Conservation (phyloP, 2,329 filamentous ascomycete species). For the Talaromyces sp. region DNA sequence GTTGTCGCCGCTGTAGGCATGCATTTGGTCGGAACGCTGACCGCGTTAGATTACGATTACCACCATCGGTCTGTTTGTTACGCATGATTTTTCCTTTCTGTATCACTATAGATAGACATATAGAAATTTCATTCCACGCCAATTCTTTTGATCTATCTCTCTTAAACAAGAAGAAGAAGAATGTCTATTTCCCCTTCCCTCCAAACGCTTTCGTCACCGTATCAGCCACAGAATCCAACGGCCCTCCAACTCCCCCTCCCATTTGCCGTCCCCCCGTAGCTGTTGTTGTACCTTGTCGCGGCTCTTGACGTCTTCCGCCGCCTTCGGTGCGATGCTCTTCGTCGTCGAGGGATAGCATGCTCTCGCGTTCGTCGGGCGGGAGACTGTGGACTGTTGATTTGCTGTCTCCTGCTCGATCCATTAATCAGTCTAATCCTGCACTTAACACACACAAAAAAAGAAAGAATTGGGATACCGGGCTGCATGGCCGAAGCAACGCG, state of each 20-base stretch:
- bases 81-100: background rate
- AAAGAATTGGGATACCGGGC: background rate
- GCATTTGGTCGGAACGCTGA: conserved; percentile 34
- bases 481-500: conserved; percentile 3
- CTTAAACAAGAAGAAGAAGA: background rate
- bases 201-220: conserved; percentile 21
- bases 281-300: background rate
- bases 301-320: background rate
- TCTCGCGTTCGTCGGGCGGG: conserved; percentile 6
- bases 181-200: conserved; percentile 14
- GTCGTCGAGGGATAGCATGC: background rate
- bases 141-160: background rate
- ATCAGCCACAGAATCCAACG: conserved; percentile 7
- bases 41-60: conserved; percentile 25
- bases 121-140: background rate
- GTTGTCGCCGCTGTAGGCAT: conserved; percentile 36
- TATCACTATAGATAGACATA: background rate
- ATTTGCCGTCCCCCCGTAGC: background rate
- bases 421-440: background rate
- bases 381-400: conserved; percentile 3
- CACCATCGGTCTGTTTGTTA: conserved; percentile 19
- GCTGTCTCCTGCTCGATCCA: background rate
- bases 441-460: background rate
- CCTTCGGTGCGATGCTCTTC: background rate
- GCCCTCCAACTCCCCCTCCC: background rate